phyloP scores from a whole-genome alignment of 805 yeast species.

The Metschnikowia noctiluminum region DNA sequence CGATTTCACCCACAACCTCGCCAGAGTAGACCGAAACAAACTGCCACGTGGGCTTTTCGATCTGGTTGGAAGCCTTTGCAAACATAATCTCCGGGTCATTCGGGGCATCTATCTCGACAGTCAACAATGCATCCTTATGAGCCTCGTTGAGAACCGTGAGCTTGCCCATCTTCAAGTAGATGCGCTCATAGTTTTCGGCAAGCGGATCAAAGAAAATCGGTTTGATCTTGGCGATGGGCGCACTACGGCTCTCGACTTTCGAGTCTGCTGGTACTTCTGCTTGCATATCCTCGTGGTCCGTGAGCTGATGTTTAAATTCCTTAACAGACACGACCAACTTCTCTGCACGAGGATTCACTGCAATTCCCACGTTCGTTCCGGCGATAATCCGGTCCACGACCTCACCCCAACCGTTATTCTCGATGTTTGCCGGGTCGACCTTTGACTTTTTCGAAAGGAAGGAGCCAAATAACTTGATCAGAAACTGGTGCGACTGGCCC shows the following conservation, averaged over 20 bases:
- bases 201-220: slow-evolving; percentile 64
- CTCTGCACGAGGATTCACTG: slow-evolving; percentile 79
- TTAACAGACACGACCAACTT: slow-evolving; percentile 65
- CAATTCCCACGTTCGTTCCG: slow-evolving; percentile 74
- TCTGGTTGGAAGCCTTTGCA: slow-evolving; percentile 66
- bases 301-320: slow-evolving; percentile 57
- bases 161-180: slow-evolving; percentile 58
- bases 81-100: slow-evolving; percentile 50
- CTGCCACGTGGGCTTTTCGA: slow-evolving; percentile 53
- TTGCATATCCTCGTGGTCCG: slow-evolving; percentile 10
- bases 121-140: slow-evolving; percentile 41
- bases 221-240: slow-evolving; percentile 62
- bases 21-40: slow-evolving; percentile 70
- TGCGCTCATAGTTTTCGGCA: slow-evolving; percentile 55
- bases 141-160: slow-evolving; percentile 30
- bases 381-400: slow-evolving; percentile 70
- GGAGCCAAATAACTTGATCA: slow-evolving; percentile 69
- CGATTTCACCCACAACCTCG: slow-evolving; percentile 69
- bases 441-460: slow-evolving; percentile 44
- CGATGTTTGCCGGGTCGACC: slow-evolving; percentile 17
- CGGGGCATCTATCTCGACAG: slow-evolving; percentile 53
- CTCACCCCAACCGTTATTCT: slow-evolving; percentile 86
- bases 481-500: slow-evolving; percentile 68
- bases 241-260: slow-evolving; percentile 29
- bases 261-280: too few relatives aligned